A percentile compares a stretch with the other conserved stretches of the same genome.
These are phyloP conservation scores for Collybia sordida DNA, from an alignment of 768 basidiomycete species.

Conservation along the genomic window DNA sequence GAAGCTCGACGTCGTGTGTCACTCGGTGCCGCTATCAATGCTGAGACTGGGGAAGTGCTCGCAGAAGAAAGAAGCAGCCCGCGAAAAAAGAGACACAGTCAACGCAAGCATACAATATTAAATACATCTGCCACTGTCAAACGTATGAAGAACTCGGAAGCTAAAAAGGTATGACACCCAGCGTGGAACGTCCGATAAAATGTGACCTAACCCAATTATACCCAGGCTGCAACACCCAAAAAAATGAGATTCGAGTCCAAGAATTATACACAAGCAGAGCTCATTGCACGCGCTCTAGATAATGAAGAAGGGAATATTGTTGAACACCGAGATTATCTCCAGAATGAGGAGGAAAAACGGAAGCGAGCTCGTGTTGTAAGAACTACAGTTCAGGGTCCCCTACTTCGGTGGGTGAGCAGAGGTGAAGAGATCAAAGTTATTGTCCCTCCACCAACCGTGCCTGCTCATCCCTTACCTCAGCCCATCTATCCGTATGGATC, in stretches of 20 bases:
- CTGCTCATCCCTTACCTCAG: constrained; percentile 14
- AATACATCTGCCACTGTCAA: constrained; percentile 68
- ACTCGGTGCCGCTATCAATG: constrained; percentile 52
- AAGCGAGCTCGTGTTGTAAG: constrained; percentile 65
- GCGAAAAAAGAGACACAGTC: constrained; percentile 52
- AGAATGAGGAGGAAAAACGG: constrained; percentile 79
- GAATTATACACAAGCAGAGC: constrained; percentile 74
- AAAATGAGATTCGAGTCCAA: constrained; percentile 54
- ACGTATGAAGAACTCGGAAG: constrained; percentile 62
- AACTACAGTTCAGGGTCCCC: constrained; percentile 59
- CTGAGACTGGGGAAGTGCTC: constrained; percentile 61
- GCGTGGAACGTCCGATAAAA: not conserved
- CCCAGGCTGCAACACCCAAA: constrained; percentile 60
- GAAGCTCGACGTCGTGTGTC: constrained; percentile 50
- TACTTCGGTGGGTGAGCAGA: constrained; percentile 71
- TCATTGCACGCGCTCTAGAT: constrained; percentile 80
- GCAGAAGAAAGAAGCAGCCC: constrained; percentile 21
- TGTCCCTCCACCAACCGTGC: constrained; percentile 30
- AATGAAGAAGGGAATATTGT: constrained; percentile 84
- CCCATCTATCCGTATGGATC: constrained; percentile 8
- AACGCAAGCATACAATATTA: constrained; percentile 66
- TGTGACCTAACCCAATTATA: not conserved
- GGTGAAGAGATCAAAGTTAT: constrained; percentile 56
- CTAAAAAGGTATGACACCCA: constrained; percentile 49
- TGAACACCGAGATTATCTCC: constrained; percentile 78